A percentile compares a stretch with the other conserved stretches of the same genome.
Evolutionary conservation across 2,329 filamentous ascomycete genomes (phyloP).

Genomic region (Coniochaeta sp.): DNA sequence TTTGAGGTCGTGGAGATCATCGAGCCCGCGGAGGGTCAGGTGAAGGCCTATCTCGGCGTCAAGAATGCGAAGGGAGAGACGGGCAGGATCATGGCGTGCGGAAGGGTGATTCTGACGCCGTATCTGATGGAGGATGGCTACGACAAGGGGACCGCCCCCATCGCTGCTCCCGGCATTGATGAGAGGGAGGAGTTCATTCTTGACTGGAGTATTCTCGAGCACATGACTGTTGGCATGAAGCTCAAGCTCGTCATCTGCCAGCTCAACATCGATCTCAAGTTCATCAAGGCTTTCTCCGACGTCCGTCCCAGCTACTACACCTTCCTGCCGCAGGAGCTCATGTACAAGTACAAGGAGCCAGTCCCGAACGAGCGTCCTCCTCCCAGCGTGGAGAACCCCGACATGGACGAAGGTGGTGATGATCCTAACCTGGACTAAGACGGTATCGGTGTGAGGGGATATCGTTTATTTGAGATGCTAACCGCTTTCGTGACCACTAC

Average conservation of each 20-base stretch:
- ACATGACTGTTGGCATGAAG: conserved; percentile 57
- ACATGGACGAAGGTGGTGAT: conserved; percentile 14
- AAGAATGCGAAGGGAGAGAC: conserved; percentile 15
- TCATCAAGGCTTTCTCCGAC: conserved; percentile 52
- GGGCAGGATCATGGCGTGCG: conserved; percentile 31
- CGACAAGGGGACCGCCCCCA: conserved; percentile 27
- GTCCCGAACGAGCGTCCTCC: conserved; percentile 33
- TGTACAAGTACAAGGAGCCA: conserved; percentile 59
- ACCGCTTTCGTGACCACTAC: too few relatives aligned
- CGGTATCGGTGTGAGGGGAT: conserved; percentile 3
- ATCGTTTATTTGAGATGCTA: too few relatives aligned
- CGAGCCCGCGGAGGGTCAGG: conserved; percentile 31
- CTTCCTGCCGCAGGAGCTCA: conserved; percentile 61
- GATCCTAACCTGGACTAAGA: conserved; percentile 13
- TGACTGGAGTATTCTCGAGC: conserved; percentile 32
- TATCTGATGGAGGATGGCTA: conserved; percentile 41
- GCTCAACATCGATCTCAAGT: conserved; percentile 52
- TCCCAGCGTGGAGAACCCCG: conserved; percentile 33
- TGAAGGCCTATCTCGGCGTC: conserved; percentile 36
- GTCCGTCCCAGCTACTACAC: conserved; percentile 57
- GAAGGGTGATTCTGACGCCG: conserved; percentile 35
- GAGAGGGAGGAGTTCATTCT: conserved; percentile 43
- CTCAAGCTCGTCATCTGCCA: conserved; percentile 43
- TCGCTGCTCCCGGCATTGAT: conserved; percentile 18
- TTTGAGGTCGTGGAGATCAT: conserved; percentile 54